Conservation (phyloP, 805 yeast genomes). For the Ogataea glucozyma region DNA sequence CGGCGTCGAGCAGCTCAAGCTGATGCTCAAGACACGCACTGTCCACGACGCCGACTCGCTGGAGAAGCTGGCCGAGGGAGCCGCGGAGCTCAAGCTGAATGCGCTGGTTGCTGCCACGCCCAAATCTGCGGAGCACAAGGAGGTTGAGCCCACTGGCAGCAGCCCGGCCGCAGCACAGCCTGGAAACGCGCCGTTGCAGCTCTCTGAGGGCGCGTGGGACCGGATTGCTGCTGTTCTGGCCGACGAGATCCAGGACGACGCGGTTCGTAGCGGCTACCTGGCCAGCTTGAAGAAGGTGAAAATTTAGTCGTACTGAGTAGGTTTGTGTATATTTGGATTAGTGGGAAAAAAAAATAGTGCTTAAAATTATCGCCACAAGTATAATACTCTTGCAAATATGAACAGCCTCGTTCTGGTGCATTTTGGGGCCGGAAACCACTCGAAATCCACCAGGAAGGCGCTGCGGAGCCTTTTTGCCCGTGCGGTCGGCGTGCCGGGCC, state of each 20-base stretch:
- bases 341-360: background rate
- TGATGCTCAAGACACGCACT: conserved; percentile 53
- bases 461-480: conserved; percentile 8
- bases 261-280: conserved; percentile 17
- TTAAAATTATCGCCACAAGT: conserved; percentile 2
- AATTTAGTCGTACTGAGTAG: background rate
- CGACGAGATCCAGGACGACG: conserved; percentile 32
- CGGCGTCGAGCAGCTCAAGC: conserved; percentile 41
- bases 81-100: conserved; percentile 33
- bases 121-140: background rate
- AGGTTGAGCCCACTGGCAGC: background rate
- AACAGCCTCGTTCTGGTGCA: conserved; percentile 37
- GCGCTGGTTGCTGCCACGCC: conserved; percentile 34
- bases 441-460: background rate
- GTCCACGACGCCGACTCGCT: conserved; percentile 45
- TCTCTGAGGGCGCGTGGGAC: conserved; percentile 36
- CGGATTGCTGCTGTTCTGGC: conserved; percentile 36
- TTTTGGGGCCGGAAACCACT: conserved; percentile 54
- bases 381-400: background rate
- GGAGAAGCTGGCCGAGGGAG: conserved; percentile 17
- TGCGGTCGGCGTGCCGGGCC: too few species aligned
- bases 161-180: conserved; percentile 2
- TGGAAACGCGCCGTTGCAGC: conserved; percentile 5
- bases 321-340: background rate
- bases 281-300: conserved; percentile 22